Base-by-base conservation (phyloP, 805 yeast genomes). In the Cyberlindnera misumaiensis region DNA sequence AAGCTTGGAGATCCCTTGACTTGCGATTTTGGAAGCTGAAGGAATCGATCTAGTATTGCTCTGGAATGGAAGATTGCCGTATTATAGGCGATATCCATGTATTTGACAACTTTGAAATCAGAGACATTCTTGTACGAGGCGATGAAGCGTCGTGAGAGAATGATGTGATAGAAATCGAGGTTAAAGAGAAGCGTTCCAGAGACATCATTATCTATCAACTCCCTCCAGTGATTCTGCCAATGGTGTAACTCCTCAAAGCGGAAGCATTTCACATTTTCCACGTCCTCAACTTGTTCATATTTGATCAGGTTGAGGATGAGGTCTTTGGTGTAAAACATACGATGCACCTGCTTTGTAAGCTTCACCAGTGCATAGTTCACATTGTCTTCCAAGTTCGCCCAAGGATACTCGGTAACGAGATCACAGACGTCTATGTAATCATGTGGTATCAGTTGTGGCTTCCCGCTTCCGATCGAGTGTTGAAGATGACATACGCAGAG, bases 1-100 rank as follows among this genome's bases (percentile, higher is more conserved):
- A 69, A 66, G 2, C 67, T 65, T 1, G 83, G 82, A 9, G 79
- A 71, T 0, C 80, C 80, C 46, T 70, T 69, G 2, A 77, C 68
- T 20, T 72, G 51, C 2, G 68, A 57, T 4, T 72, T 60, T 3
- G 74, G 70, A 16, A 74, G 51, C 18, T 63, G 52, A 12, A 74
- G 49, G 39, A 75, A 64, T 22, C 68, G 66, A 11, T 64, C 61
- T 28, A 76, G 47, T 15, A 74, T 61, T 3, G 70, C 62, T 41
- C 71, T 65, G 2, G 76, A 64, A 45, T 70, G 67, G 15, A 59
- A 53, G 39, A 67, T 67, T 37, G 73, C 68, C 0, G 77, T 70
- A 34, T 64, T 57, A 30, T 62, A 44, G 8, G 60, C 59, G 32
- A 56, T 43, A 11, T 49, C 51, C 29, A 61, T 39, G 32, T 64